Percentiles rank a stretch among this genome's conserved stretches.
These are phyloP conservation scores for Galeopsis tetrahit DNA, from an alignment of 257 asterid genomes.

Conservation along the genomic window DNA sequence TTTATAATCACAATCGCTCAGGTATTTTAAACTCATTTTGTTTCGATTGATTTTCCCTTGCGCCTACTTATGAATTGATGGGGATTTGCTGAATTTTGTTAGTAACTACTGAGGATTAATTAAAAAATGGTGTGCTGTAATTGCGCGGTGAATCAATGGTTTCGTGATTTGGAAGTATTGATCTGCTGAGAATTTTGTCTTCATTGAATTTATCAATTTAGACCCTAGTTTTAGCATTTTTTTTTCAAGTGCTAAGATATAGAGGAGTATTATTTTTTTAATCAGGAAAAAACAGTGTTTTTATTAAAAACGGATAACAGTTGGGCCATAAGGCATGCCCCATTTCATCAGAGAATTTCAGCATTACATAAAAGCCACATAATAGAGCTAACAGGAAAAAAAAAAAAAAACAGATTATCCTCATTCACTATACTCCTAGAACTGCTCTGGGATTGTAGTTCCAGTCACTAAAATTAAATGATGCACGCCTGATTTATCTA, in stretches of 20 bases:
- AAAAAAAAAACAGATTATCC: no score
- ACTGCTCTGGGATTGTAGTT: no score
- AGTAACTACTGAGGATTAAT: not conserved
- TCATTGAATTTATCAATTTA: not conserved
- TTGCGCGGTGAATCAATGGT: not conserved
- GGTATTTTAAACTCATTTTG: conserved; percentile 46
- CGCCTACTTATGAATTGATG: not conserved
- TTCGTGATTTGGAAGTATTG: conserved; percentile 22
- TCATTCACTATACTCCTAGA: no score
- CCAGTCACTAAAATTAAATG: no score
- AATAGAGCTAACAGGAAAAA: no score
- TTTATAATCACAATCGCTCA: conserved; percentile 80
- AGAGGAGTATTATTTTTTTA: no score
- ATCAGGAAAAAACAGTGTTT: no score
- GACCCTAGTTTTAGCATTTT: not conserved
- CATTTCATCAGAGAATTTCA: no score
- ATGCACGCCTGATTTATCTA: no score
- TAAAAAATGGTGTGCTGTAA: conserved; percentile 12
- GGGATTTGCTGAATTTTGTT: not conserved
- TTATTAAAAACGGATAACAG: no score
- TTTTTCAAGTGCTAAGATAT: not conserved
- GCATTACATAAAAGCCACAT: no score
- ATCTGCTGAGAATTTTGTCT: conserved; percentile 28
- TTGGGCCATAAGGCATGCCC: no score
- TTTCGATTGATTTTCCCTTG: conserved; percentile 28